Conservation (phyloP, 78 protist genomes). For the Dictyostelium capitatum region DNA sequence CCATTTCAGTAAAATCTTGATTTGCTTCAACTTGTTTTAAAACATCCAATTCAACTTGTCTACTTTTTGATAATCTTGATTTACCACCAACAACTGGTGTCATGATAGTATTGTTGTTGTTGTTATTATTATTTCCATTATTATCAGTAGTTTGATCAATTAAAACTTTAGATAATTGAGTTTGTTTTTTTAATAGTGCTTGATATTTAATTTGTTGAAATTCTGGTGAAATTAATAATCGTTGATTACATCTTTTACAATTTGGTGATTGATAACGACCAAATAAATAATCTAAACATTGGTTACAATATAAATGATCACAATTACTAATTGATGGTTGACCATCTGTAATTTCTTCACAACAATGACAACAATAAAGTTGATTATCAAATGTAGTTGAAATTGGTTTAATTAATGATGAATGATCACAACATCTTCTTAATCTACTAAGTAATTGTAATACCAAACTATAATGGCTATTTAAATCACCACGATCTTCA, state of each 20-base stretch:
- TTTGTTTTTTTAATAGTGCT: background rate
- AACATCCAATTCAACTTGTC: background rate
- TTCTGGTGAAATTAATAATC: too few species aligned
- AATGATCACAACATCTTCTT: constrained; percentile 17
- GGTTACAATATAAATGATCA: constrained; percentile 8
- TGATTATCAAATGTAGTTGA: background rate
- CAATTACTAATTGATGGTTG: background rate
- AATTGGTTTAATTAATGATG: background rate
- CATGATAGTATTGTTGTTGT: background rate
- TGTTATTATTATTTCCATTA: background rate
- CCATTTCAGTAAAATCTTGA: too few species aligned
- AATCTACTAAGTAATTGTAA: background rate
- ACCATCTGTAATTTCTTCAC: background rate
- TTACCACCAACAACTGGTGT: background rate
- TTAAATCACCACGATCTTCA: constrained; percentile 10
- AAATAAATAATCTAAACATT: background rate
- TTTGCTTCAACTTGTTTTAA: too few species aligned
- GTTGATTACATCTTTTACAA: background rate
- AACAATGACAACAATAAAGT: background rate
- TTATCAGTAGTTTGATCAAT: background rate
- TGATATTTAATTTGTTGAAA: too few species aligned
- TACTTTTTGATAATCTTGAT: background rate
- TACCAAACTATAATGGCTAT: background rate
- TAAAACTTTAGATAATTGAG: background rate
- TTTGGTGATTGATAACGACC: background rate